phyloP scores from a whole-genome alignment of 768 basidiomycete species.

The Mycena alexandri region DNA sequence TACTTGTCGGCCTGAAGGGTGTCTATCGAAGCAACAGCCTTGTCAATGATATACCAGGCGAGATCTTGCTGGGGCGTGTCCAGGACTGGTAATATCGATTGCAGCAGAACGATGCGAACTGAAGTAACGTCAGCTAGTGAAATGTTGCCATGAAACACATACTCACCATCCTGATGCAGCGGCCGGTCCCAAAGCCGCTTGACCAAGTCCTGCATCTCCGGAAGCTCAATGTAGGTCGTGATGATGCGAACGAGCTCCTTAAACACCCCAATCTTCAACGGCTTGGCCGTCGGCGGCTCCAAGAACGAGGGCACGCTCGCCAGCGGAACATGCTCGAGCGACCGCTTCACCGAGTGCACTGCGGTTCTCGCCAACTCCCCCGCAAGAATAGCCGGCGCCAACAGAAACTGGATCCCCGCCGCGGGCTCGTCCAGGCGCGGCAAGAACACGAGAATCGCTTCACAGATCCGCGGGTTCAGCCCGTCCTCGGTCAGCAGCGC shows the following conservation, averaged over 20 bases:
- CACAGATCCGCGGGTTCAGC: constrained; percentile 36
- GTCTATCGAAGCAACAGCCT: constrained; percentile 22
- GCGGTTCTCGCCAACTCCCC: constrained; percentile 38
- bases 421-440: constrained; percentile 39
- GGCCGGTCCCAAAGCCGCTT: constrained; percentile 34
- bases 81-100: constrained; percentile 35
- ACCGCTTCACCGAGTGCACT: constrained; percentile 29
- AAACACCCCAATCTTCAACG: constrained; percentile 35
- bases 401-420: constrained; percentile 38
- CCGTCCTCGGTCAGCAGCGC: constrained; percentile 31
- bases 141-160: constrained; percentile 5
- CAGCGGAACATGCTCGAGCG: constrained; percentile 35
- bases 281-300: constrained; percentile 27
- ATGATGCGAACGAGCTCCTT: constrained; percentile 40
- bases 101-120: constrained; percentile 38
- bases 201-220: constrained; percentile 32
- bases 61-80: constrained; percentile 35
- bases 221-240: constrained; percentile 26
- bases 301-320: constrained; percentile 29
- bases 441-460: constrained; percentile 41
- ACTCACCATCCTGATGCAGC: constrained; percentile 39
- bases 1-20: constrained; percentile 30
- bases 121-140: constrained; percentile 18
- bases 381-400: constrained; percentile 35
- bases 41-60: constrained; percentile 32